phyloP scores from a whole-genome alignment of 1,284 basidiomycete species.

The Abortiporus biennis region DNA sequence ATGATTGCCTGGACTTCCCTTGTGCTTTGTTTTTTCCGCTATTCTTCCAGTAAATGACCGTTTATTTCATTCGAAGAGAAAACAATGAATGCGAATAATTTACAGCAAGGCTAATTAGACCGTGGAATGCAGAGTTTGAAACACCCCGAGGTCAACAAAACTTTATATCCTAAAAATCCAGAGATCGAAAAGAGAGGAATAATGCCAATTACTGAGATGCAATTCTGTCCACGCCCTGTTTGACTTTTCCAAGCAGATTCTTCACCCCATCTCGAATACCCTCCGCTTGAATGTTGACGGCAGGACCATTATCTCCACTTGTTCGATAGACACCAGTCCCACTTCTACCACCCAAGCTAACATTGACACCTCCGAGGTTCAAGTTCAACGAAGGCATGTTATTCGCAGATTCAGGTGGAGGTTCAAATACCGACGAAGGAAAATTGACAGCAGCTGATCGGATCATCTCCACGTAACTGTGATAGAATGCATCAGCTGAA shows the following conservation, averaged over 20 bases:
- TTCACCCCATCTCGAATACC: constrained; percentile 82
- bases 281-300: constrained; percentile 63
- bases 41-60: constrained; percentile 12
- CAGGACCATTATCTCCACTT: constrained; percentile 56
- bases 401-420: constrained; percentile 60
- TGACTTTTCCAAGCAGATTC: constrained; percentile 82
- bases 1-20: constrained; percentile 9
- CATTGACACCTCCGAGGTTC: constrained; percentile 86
- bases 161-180: not conserved
- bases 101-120: not conserved
- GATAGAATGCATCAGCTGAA: constrained; percentile 12
- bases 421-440: constrained; percentile 61
- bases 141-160: not conserved
- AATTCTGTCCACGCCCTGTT: constrained; percentile 79
- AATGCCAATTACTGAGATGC: constrained; percentile 22
- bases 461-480: constrained; percentile 73
- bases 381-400: constrained; percentile 77
- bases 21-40: constrained; percentile 6
- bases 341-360: constrained; percentile 85
- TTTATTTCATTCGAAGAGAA: no score
- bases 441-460: constrained; percentile 55
- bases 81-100: not conserved
- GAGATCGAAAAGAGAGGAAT: not conserved
- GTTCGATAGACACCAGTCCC: constrained; percentile 81
- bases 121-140: not conserved